phyloP scores from a whole-genome alignment of 148 eudicot genomes.

The Suaeda aralocaspica region DNA sequence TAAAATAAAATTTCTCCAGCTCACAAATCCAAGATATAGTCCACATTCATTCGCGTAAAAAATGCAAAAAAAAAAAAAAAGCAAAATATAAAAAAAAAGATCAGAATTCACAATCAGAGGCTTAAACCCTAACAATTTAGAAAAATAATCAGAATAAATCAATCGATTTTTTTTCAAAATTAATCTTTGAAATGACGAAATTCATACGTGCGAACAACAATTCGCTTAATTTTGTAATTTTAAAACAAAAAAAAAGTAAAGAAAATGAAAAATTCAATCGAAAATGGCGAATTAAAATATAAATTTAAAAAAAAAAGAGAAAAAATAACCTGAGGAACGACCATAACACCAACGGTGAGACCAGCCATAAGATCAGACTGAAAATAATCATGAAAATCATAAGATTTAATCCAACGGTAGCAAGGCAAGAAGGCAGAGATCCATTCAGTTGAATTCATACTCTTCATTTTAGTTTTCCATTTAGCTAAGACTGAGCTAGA shows the following conservation, averaged over 20 bases:
- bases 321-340: slow-evolving; percentile 84
- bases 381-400: slow-evolving; percentile 53
- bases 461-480: slow-evolving; percentile 58
- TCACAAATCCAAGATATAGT: not conserved
- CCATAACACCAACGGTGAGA: slow-evolving; percentile 90
- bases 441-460: slow-evolving; percentile 66
- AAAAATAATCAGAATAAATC: not conserved
- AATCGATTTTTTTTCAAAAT: not conserved
- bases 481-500: slow-evolving; percentile 22
- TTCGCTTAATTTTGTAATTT: not conserved
- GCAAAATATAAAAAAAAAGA: no score
- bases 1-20: no score
- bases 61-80: no score
- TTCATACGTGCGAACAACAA: not conserved
- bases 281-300: not conserved
- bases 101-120: no score
- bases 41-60: not conserved
- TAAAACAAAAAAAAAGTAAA: not conserved
- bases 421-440: slow-evolving; percentile 70
- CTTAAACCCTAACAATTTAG: not conserved
- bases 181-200: not conserved
- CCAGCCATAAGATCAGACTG: slow-evolving; percentile 84
- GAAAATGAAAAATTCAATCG: not conserved
- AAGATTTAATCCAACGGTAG: slow-evolving; percentile 74
- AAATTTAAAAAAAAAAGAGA: not conserved